Evolutionary conservation across 148 eudicot genomes (phyloP).

Genomic region (Tetragonia tetragonoides): DNA sequence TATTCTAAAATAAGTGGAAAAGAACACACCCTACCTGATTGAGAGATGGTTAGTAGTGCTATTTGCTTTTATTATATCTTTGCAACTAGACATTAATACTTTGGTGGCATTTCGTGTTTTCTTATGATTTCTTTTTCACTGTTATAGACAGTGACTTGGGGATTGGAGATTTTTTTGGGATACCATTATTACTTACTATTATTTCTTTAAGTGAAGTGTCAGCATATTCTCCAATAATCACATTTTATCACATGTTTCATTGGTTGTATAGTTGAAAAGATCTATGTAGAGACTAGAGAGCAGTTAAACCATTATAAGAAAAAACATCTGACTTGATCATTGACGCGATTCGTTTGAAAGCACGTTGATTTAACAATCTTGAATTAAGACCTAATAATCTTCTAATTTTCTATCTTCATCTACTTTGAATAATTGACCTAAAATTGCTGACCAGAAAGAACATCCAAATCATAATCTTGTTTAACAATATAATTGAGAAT

Average conservation of each 20-base stretch:
- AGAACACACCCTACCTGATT: no score
- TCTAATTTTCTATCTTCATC: not conserved
- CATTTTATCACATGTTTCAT: not conserved
- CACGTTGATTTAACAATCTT: not conserved
- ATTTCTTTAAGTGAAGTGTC: not conserved
- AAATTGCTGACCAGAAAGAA: not conserved
- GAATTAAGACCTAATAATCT: no score
- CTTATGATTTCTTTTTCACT: not conserved
- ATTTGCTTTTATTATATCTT: no score
- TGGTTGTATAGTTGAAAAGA: not conserved
- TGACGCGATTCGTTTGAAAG: not conserved
- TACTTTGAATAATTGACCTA: not conserved
- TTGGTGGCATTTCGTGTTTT: no score
- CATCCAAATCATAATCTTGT: not conserved
- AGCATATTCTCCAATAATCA: not conserved
- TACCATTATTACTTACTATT: not conserved
- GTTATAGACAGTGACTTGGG: not conserved
- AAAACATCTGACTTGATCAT: not conserved
- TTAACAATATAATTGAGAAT: not conserved
- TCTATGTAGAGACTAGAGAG: not conserved
- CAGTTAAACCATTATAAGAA: not conserved
- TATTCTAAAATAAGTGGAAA: no score
- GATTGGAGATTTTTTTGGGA: not conserved
- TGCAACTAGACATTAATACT: no score
- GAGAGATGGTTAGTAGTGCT: no score